Base-by-base conservation (phyloP, 495 filamentous ascomycete species). In the Daldinia bambusicola region DNA sequence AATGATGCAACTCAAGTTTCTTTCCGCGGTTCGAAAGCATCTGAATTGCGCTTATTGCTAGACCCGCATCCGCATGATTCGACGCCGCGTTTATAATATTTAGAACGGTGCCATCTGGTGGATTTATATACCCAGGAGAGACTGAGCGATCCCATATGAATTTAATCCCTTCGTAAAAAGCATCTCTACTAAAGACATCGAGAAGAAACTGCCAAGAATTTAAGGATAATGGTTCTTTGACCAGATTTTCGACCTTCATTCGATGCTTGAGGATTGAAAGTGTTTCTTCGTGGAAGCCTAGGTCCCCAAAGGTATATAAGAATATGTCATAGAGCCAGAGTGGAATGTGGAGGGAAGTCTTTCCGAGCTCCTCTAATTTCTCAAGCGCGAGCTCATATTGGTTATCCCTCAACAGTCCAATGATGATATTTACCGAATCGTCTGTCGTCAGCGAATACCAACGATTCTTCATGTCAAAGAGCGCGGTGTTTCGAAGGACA, bases 371-470 rank as follows among this genome's bases (percentile, higher is more conserved):
- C 16, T 91, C 88, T 48, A 97, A 75, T 66, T 88, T 87, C 32
- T 94, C 89, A 53, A 97, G 76, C 2, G 93, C 94, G 73, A 92
- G 79, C 77, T 99, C 95, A 59, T 91, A 88, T 69, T 95, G 90
- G 10, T 89, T 36, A 71, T 97, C 94, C 55, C 92, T 84, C 38
- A 98, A 80, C 31, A 95, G 77, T 0, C 93, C 94, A 36, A 90
- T 80, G 4, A 90, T 86, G 37, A 97, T 84, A 76, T 87, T 86
- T 74, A 89, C 84, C 80, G 85, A 89, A 14, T 89, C 93, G 20
- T 87, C 83, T 8, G 83, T 82, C 6, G 84, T 88, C 26, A 96
- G 76, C 2, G 81, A 79, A 48, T 92, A 86, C 90, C 92, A 95
- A 66, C 89, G 80, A 63, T 87, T 83, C 74, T 86, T 86, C 85